Conservation (phyloP, 2,329 filamentous ascomycete species). For the Phyllosticta citribraziliensis region DNA sequence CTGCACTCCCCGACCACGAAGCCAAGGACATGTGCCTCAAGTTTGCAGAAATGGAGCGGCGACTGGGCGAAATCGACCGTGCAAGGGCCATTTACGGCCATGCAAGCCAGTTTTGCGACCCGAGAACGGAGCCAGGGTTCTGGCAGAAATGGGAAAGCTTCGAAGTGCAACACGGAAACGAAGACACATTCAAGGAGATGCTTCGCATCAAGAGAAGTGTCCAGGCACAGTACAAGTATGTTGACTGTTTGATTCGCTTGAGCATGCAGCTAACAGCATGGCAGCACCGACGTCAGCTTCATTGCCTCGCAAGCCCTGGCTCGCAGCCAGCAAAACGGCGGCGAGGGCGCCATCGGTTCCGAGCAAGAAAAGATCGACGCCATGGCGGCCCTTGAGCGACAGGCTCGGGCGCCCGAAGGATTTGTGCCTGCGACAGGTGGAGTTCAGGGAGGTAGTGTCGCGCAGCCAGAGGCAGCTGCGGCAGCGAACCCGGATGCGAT, state of each 20-base stretch:
- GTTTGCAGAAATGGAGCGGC: conserved; percentile 92
- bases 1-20: conserved; percentile 83
- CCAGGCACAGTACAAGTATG: conserved; percentile 87
- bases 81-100: conserved; percentile 94
- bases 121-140: conserved; percentile 77
- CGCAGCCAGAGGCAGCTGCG: conserved; percentile 27
- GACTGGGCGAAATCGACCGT: conserved; percentile 86
- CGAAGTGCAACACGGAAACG: conserved; percentile 95
- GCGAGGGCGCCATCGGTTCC: conserved; percentile 25
- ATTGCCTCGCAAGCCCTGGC: conserved; percentile 93
- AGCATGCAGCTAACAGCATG: conserved; percentile 20
- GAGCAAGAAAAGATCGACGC: conserved; percentile 57
- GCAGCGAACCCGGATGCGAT: conserved; percentile 77
- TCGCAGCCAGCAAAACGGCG: conserved; percentile 54
- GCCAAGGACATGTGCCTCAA: conserved; percentile 98
- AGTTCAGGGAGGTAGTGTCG: conserved; percentile 46
- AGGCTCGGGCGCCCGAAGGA: conserved; percentile 77
- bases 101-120: conserved; percentile 94
- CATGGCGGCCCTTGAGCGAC: conserved; percentile 80
- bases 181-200: conserved; percentile 99
- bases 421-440: conserved; percentile 83
- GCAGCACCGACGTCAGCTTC: conserved; percentile 87
- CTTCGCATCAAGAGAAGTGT: conserved; percentile 94
- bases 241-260: conserved; percentile 11
- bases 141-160: conserved; percentile 97